Evolutionary conservation across 306 rosid species (phyloP).

Genomic region (Hippophae gyantsensis): DNA sequence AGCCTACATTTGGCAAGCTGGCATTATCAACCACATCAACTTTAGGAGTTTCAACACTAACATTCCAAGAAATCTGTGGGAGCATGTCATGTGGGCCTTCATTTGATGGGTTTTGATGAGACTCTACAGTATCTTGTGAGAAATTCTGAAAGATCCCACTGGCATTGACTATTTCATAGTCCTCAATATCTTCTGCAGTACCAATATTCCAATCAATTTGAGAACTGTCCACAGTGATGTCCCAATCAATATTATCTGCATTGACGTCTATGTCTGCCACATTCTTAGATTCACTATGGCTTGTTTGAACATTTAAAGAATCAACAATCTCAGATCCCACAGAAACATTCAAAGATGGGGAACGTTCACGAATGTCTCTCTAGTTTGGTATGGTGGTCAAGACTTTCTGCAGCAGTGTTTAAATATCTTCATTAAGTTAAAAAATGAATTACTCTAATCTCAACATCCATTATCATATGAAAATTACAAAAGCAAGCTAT

Average conservation of each 20-base stretch:
- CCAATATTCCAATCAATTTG: constrained; percentile 94
- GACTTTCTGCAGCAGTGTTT: constrained; percentile 40
- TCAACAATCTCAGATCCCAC: constrained; percentile 51
- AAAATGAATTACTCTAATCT: constrained; percentile 9
- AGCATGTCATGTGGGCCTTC: constrained; percentile 25
- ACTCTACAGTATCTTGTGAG: constrained; percentile 37
- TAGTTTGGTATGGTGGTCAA: constrained; percentile 39
- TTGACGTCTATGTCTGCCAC: constrained; percentile 24
- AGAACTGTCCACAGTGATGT: constrained; percentile 64
- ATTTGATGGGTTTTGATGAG: constrained; percentile 32
- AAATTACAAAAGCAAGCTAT: not conserved
- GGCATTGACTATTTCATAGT: constrained; percentile 80
- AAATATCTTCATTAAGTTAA: constrained; percentile 19
- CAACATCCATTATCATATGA: not conserved
- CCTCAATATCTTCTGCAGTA: constrained; percentile 63
- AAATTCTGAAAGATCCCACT: constrained; percentile 41
- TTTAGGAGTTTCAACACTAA: constrained; percentile 76
- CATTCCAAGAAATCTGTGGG: constrained; percentile 48
- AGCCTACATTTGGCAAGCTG: constrained; percentile 28
- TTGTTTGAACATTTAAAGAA: constrained; percentile 32
- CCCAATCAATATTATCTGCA: constrained; percentile 78
- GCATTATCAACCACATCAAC: constrained; percentile 60
- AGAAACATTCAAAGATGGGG: constrained; percentile 67
- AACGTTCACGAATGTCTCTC: constrained; percentile 46
- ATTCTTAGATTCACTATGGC: constrained; percentile 33